Conservation (phyloP, 1,139 yeast species). For the Candida frijolesensis region DNA sequence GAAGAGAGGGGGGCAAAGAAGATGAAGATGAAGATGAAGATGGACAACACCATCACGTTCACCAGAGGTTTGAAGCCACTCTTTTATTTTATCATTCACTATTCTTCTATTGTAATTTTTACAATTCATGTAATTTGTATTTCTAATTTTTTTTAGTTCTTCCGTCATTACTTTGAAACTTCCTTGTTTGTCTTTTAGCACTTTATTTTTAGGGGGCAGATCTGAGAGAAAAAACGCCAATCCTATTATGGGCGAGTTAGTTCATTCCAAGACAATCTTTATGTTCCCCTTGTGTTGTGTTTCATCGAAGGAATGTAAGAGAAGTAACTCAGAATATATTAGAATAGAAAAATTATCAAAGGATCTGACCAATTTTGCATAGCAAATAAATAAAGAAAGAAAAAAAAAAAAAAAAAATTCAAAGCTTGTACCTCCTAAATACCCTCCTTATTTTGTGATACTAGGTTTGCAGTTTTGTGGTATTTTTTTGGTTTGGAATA, state of each 20-base stretch:
- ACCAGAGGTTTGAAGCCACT: too few species aligned
- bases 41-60: too few species aligned
- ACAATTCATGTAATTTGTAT: neutral
- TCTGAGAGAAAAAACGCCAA: slow-evolving; percentile 1
- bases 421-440: neutral
- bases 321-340: neutral
- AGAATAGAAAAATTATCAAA: neutral
- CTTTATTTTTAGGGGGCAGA: neutral
- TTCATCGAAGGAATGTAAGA: slow-evolving; percentile 2
- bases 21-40: too few species aligned
- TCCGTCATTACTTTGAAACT: neutral
- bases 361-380: neutral
- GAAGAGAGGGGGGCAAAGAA: too few species aligned
- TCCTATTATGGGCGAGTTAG: neutral
- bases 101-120: too few species aligned
- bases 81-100: too few species aligned
- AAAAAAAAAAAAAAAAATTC: neutral
- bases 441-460: too few species aligned
- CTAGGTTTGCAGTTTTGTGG: too few species aligned
- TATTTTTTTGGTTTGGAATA: too few species aligned
- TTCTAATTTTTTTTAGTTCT: neutral
- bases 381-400: neutral
- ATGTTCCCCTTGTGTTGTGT: neutral
- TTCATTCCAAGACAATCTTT: neutral
- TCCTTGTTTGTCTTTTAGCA: too few species aligned